phyloP scores from a whole-genome alignment of 2,329 filamentous ascomycete genomes.

The Fusarium begoniae region DNA sequence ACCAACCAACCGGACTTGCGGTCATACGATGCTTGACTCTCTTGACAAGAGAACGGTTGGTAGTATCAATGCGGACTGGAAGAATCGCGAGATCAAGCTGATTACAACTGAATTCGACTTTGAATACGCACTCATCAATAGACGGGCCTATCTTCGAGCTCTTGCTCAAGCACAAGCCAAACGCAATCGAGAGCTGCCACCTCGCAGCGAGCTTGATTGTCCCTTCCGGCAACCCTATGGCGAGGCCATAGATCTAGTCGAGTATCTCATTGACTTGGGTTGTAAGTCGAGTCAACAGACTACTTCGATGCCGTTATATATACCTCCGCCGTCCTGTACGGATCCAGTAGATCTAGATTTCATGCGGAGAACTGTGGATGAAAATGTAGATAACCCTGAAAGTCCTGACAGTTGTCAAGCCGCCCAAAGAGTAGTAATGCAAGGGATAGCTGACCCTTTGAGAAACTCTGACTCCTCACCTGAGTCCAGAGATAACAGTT shows the following conservation, averaged over 20 bases:
- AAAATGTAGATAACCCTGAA: accelerated
- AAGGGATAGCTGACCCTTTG: no score
- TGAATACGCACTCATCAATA: background rate
- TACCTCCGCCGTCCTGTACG: accelerated
- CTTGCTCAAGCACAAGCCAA: background rate
- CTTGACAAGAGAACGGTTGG: background rate
- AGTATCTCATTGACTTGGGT: background rate
- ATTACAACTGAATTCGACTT: background rate
- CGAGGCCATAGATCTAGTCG: accelerated
- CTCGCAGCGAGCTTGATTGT: accelerated
- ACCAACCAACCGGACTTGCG: background rate
- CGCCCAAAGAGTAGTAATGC: accelerated
- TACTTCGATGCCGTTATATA: accelerated
- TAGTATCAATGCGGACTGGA: background rate
- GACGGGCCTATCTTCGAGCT: background rate
- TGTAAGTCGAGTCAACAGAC: background rate
- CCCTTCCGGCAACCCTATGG: accelerated
- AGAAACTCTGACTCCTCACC: accelerated
- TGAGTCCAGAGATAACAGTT: background rate
- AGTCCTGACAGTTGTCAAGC: accelerated
- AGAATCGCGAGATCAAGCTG: no score
- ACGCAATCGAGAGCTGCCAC: accelerated
- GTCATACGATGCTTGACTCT: accelerated
- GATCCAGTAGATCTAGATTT: accelerated
- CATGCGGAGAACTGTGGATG: no score